Conservation (phyloP, 164 flowering plant genomes). For the Santalum album region DNA sequence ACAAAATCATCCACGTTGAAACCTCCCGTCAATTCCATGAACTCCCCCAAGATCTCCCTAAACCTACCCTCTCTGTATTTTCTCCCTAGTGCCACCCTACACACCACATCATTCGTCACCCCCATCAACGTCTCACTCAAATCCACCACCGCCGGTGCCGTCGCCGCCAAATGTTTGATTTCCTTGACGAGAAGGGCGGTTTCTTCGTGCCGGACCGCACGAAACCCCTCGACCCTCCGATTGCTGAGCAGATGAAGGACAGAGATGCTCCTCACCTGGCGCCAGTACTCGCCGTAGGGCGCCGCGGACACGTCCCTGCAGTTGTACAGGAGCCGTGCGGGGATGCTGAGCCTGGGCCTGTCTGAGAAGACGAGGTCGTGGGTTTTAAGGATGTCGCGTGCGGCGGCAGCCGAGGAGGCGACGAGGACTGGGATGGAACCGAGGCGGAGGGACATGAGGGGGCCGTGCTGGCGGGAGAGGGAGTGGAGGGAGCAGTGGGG, state of each 20-base stretch:
- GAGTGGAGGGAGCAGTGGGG: conserved; percentile 23
- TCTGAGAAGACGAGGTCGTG: conserved; percentile 25
- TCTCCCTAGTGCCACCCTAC: neutral
- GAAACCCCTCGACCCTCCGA: conserved; percentile 1
- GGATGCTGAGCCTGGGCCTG: conserved; percentile 6
- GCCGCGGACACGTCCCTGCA: conserved; percentile 13
- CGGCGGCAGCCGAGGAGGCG: conserved; percentile 27
- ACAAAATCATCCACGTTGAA: neutral
- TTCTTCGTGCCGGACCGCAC: neutral
- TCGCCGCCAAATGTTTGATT: neutral
- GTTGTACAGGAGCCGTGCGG: conserved; percentile 10
- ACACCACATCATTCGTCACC: neutral
- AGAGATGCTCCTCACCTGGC: conserved; percentile 16
- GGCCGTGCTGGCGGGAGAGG: conserved; percentile 20
- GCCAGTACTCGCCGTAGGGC: conserved; percentile 24
- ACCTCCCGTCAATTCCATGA: neutral
- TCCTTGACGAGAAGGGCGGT: neutral
- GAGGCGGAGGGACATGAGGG: conserved; percentile 15
- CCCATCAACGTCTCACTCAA: neutral
- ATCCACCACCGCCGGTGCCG: neutral
- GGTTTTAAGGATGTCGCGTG: conserved; percentile 23
- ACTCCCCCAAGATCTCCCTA: neutral
- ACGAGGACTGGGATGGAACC: conserved; percentile 23
- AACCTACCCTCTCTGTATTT: neutral
- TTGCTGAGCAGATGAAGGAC: conserved; percentile 15